phyloP scores from a whole-genome alignment of 2,329 filamentous ascomycete genomes.

The Sporothrix variecibatus region DNA sequence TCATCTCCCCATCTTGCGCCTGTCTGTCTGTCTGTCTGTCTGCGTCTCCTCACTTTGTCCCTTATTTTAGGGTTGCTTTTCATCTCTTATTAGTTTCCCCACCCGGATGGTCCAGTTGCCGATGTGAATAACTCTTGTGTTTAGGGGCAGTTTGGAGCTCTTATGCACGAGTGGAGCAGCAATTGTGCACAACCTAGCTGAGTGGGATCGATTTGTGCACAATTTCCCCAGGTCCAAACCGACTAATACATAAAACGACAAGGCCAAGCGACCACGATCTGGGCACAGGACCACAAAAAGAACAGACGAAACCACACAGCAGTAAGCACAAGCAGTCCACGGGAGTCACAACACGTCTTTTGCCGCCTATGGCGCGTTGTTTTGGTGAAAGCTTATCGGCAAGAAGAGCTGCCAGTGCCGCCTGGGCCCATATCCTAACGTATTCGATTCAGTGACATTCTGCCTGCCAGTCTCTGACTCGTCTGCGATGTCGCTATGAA shows the following conservation, averaged over 20 bases:
- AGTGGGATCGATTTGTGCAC: neutral
- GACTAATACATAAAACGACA: constrained; percentile 6
- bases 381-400: neutral
- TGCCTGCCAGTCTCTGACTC: neutral
- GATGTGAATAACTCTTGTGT: neutral
- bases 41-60: neutral
- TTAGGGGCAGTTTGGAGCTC: neutral
- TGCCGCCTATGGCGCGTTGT: neutral
- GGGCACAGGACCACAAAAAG: neutral
- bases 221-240: neutral
- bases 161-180: neutral
- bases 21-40: too few species aligned
- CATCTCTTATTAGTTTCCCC: neutral
- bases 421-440: neutral
- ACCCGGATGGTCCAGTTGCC: constrained; percentile 1
- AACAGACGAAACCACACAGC: neutral
- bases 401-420: neutral
- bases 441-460: neutral
- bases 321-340: neutral
- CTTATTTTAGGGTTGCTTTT: neutral
- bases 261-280: neutral
- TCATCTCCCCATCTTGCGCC: neutral
- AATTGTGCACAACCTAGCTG: neutral
- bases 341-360: neutral
- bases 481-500: neutral